Conservation (phyloP, 2,329 filamentous ascomycete species). For the Nannizzia gypsea region DNA sequence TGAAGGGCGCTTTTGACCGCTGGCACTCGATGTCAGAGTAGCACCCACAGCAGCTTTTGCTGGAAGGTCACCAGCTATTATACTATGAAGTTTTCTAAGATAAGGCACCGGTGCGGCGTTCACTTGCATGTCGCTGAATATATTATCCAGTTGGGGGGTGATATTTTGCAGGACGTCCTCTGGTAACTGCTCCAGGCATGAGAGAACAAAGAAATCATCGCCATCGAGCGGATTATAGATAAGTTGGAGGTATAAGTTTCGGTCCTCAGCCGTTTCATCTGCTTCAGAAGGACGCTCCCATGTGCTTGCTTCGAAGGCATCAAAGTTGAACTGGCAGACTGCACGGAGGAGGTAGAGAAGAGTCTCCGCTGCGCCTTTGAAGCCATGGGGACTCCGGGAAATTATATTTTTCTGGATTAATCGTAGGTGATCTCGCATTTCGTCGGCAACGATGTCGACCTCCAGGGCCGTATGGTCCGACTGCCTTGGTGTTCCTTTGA, state of each 20-base stretch:
- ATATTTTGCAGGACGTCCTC: constrained; percentile 23
- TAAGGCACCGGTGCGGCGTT: constrained; percentile 29
- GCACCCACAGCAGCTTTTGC: constrained; percentile 17
- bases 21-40: constrained; percentile 13
- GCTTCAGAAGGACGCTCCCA: constrained; percentile 25
- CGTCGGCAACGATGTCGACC: constrained; percentile 23
- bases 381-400: constrained; percentile 26
- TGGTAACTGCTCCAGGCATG: constrained; percentile 28
- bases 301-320: constrained; percentile 27
- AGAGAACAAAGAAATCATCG: constrained; percentile 28
- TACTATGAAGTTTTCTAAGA: constrained; percentile 22
- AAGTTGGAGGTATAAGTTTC: constrained; percentile 33
- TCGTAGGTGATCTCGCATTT: constrained; percentile 23
- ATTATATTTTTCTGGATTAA: constrained; percentile 25
- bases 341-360: constrained; percentile 30
- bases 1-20: constrained; percentile 24
- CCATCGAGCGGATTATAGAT: constrained; percentile 26
- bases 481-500: constrained; percentile 20
- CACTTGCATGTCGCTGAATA: constrained; percentile 34
- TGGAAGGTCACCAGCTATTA: constrained; percentile 19
- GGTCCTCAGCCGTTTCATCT: constrained; percentile 31
- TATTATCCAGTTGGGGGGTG: constrained; percentile 20
- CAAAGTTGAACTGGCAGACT: constrained; percentile 28
- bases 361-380: constrained; percentile 27
- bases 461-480: constrained; percentile 17